Evolutionary conservation across 2,329 filamentous ascomycete genomes (phyloP), one percentile per base, ranked within the genome.

Genomic region (Aspergillus proliferans): DNA sequence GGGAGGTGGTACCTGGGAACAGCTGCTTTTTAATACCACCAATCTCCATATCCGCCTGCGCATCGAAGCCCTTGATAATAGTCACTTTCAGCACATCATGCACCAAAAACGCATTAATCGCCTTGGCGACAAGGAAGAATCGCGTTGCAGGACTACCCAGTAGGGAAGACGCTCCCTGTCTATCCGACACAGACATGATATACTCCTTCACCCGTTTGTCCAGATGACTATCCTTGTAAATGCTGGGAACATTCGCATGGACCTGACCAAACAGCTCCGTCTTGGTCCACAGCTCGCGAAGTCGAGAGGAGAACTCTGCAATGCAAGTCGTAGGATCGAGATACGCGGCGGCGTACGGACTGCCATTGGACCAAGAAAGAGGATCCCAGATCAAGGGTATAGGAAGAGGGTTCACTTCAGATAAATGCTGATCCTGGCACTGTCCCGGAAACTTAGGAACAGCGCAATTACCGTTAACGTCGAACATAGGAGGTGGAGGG

Each of bases 21-120:
- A 62, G 39, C 21, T 53, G 45, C 14, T 47, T 49, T 26, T 57
- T 53, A 15, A 63, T 48, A 19, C 53, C 47, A 3, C 26, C 30
- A 26, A 65, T 56, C 24, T 64, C 58, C 9, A 41, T 41, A 28
- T 65, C 61, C 15, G 54, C 52, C 7, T 18, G 26, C 0, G 47
- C 21, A 21, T 63, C 57, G 46, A 63, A 63, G 1, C 58, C 64
- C n/a, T 48, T 53, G 28, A 65, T 46, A 12, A 63, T 49, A 3
- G 47, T 53, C 19, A 57, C 48, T 8, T 55, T 59, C 38, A 67
- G 45, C 2, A 66, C 47, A 6, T 58, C 48, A 2, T 52, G 50
- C 22, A 57, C 52, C 6, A 65, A 46, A 42, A 59, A 63, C 22
- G 48, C 55, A 44, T 64, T 63, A 39, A 69, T 60, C 2, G 61